A percentile compares a stretch with the other conserved stretches of the same genome.
Evolutionary conservation across 1,284 basidiomycete species (phyloP).

Genomic region (Trichosporon faecale): DNA sequence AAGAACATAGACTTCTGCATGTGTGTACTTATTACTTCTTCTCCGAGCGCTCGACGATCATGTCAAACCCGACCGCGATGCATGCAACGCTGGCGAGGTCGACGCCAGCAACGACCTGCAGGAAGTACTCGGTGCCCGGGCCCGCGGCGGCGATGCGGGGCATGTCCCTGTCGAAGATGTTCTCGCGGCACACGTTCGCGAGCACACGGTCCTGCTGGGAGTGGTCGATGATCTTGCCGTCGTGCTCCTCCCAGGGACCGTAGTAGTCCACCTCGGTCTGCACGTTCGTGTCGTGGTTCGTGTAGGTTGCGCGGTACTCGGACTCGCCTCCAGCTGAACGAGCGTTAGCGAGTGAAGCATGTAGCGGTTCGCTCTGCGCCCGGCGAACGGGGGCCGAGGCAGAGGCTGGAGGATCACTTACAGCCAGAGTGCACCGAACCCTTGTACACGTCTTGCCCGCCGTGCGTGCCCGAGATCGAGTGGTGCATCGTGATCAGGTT

Average conservation of each 20-base stretch:
- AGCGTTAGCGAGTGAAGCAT: background rate
- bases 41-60: background rate
- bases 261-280: background rate
- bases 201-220: background rate
- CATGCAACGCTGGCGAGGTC: background rate
- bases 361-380: no score
- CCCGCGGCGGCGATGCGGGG: background rate
- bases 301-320: background rate
- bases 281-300: background rate
- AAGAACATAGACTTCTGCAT: background rate
- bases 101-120: conserved; percentile 1
- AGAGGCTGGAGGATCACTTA: background rate
- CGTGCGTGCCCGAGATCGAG: conserved; percentile 8
- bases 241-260: conserved; percentile 5
- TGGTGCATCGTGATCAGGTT: conserved; percentile 6
- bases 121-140: background rate
- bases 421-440: background rate
- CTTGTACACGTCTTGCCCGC: conserved; percentile 2
- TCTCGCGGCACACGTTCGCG: background rate
- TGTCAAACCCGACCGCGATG: background rate
- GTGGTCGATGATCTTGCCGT: conserved; percentile 9
- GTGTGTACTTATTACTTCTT: background rate
- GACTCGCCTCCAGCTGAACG: background rate
- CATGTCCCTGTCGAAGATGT: background rate
- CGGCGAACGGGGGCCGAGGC: background rate